These are phyloP conservation scores for Falciphora oryzae DNA, from an alignment of 2,329 filamentous ascomycete species.

Conservation along the genomic window DNA sequence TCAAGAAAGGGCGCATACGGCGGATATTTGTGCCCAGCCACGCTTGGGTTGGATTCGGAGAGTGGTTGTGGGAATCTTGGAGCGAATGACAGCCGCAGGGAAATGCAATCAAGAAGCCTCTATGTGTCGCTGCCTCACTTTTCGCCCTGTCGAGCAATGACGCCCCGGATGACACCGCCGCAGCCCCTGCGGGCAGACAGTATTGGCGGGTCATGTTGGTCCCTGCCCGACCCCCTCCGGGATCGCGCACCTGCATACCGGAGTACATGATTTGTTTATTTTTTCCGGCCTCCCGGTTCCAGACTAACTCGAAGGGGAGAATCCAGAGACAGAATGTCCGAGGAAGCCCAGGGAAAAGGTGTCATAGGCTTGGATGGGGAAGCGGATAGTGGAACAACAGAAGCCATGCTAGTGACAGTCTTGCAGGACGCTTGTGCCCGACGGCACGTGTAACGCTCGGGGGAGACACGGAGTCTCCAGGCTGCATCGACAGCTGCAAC, in stretches of 20 bases:
- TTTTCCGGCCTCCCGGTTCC: neutral
- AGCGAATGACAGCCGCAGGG: neutral
- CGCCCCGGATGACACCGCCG: neutral
- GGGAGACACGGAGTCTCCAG: neutral
- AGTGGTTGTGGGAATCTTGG: neutral
- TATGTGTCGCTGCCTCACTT: neutral
- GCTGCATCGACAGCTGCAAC: neutral
- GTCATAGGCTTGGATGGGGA: neutral
- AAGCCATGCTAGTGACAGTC: neutral
- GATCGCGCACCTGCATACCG: neutral
- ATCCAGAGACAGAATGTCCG: neutral
- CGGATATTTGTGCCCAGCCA: constrained; percentile 1
- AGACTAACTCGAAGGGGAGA: neutral
- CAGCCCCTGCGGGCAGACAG: too few relatives aligned
- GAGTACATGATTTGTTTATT: neutral
- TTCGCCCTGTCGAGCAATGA: neutral
- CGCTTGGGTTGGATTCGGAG: neutral
- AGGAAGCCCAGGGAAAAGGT: neutral
- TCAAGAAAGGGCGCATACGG: neutral
- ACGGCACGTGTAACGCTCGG: neutral
- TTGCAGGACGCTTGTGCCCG: neutral
- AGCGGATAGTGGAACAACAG: neutral
- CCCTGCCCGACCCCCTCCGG: neutral
- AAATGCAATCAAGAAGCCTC: neutral
- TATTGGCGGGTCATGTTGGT: neutral